Base-by-base conservation (phyloP, 2,329 filamentous ascomycete genomes). In the Fusarium albosuccineum region DNA sequence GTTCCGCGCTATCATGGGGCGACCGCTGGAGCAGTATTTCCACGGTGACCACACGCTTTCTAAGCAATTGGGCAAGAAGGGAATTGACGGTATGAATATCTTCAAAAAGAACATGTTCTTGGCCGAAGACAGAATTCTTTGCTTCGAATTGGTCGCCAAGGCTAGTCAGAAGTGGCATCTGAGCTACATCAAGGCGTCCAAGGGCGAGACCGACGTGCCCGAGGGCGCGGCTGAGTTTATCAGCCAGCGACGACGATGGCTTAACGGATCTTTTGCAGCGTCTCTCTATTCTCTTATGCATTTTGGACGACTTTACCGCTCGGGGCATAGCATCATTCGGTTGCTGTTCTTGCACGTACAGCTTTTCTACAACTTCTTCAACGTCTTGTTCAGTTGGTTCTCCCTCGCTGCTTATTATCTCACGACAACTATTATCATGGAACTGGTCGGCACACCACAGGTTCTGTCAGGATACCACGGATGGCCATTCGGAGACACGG, bases 61-160 rank as follows among this genome's bases (percentile, higher is more conserved):
- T 7, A 72, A 72, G 37, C 50, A 67, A 3, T 42, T 72, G 6
- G 70, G 70, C 49, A 72, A 72, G 57, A 72, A 72, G 62, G 70
- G 70, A 22, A 72, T 72, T 11, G 70, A 72, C 33, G 70, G 70
- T 9, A 72, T 72, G 70, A 72, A 72, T 6, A 72, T 72, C 44
- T 72, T 72, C 65, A 72, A 72, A 58, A 72, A 72, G 67, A 72
- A 72, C 58, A 72, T 72, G 70, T 72, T 72, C 34, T 51, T 72
- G 42, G 70, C 70, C 45, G 70, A 72, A 50, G 70, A 72, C 26
- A 59, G 70, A 34, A 72, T 72, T 39, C 70, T 72, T 2, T 72
- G 70, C 57, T 72, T 72, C 51, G 70, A 72, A 44, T 56, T 72
- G 6, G 70, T 72, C 16, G 70, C 70, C 6, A 72, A 72, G 41